These are phyloP conservation scores for sunflower (Helianthus annuus) DNA, from an alignment of 129 eudicot genomes.

Conservation along the genomic window DNA sequence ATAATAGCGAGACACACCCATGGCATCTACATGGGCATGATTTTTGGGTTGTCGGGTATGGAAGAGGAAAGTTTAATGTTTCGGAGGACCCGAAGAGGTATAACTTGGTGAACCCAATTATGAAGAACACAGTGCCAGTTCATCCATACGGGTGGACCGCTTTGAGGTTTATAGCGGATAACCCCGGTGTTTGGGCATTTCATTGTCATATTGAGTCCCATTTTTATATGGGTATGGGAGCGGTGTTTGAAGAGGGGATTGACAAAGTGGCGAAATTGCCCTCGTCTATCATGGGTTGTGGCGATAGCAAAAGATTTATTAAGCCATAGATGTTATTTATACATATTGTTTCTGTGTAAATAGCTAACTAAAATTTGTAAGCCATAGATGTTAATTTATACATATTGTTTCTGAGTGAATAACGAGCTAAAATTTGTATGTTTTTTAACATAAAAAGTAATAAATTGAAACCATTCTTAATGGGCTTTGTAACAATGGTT, in stretches of 20 bases:
- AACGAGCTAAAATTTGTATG: neutral
- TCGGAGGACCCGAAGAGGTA: conserved; percentile 47
- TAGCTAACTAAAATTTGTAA: neutral
- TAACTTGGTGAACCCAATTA: conserved; percentile 67
- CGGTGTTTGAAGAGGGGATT: conserved; percentile 77
- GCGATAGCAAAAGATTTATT: conserved; percentile 44
- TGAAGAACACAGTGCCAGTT: conserved; percentile 83
- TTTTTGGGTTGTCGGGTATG: conserved; percentile 94
- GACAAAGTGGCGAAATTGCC: conserved; percentile 69
- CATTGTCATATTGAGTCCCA: conserved; percentile 95
- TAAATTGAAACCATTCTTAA: neutral
- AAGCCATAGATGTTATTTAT: conserved; percentile 42
- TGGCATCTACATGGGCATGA: conserved; percentile 98
- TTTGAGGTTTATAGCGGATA: conserved; percentile 72
- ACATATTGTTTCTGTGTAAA: neutral
- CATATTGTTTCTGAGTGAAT: neutral
- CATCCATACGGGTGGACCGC: conserved; percentile 94
- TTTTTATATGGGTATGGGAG: conserved; percentile 88
- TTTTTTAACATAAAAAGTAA: neutral
- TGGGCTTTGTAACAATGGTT: neutral
- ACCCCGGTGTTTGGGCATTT: conserved; percentile 94
- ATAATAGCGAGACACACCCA: conserved; percentile 81
- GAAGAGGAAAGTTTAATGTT: conserved; percentile 65
- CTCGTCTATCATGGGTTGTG: conserved; percentile 76
- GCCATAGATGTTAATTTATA: conserved; percentile 38